Evolutionary conservation across 2,329 filamentous ascomycete genomes (phyloP).

Genomic region (Diaporthe helianthi): DNA sequence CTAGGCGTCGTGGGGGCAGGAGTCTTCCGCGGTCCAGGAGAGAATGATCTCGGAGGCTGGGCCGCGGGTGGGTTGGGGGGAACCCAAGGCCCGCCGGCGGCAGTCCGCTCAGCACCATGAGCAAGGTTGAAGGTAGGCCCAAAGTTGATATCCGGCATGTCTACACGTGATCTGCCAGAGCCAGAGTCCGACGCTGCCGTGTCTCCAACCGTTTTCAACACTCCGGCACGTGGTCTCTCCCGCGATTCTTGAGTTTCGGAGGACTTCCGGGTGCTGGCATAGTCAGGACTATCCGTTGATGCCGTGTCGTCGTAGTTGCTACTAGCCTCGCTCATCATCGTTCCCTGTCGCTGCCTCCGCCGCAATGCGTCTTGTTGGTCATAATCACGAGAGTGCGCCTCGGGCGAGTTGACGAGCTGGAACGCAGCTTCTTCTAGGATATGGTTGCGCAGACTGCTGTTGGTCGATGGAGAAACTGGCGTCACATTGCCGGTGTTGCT

Average conservation of each 20-base stretch:
- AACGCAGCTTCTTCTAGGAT: constrained; percentile 58
- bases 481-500: constrained; percentile 48
- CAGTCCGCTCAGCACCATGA: constrained; percentile 25
- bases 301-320: constrained; percentile 68
- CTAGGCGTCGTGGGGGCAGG: constrained; percentile 34
- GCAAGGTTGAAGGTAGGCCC: constrained; percentile 74
- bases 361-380: constrained; percentile 34
- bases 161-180: constrained; percentile 43
- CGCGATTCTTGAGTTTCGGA: constrained; percentile 57
- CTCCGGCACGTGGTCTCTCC: constrained; percentile 77
- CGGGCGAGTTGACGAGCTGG: constrained; percentile 50
- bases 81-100: constrained; percentile 27
- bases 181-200: constrained; percentile 33
- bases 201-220: constrained; percentile 79
- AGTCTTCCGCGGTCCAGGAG: constrained; percentile 41
- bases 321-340: constrained; percentile 48
- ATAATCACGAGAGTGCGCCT: constrained; percentile 38
- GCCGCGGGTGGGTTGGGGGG: constrained; percentile 38
- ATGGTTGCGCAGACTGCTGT: constrained; percentile 48
- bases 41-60: constrained; percentile 42
- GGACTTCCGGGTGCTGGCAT: constrained; percentile 73
- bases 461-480: constrained; percentile 47
- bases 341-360: constrained; percentile 46
- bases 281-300: constrained; percentile 74
- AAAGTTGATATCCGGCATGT: constrained; percentile 82